Conservation (phyloP, 2,329 filamentous ascomycete genomes). For the Aspergillus intermedius region DNA sequence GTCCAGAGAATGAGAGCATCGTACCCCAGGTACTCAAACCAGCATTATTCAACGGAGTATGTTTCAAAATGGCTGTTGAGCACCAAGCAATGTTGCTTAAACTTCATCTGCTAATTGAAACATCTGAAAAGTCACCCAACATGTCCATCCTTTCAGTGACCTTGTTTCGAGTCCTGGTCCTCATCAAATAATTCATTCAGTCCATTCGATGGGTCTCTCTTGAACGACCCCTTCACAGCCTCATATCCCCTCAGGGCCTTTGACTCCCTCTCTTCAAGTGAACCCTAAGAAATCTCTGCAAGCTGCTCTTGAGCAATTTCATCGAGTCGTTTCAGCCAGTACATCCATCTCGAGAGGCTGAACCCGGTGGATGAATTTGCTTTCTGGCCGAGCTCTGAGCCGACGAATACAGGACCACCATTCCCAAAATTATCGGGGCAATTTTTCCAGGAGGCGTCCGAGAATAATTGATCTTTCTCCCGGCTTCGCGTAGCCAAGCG, state of each 20-base stretch:
- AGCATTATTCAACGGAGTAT: too few species aligned
- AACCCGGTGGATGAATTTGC: constrained; percentile 15
- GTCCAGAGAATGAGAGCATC: too few species aligned
- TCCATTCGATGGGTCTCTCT: too few species aligned
- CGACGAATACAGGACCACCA: constrained; percentile 12
- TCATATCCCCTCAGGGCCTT: constrained; percentile 1
- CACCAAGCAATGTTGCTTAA: too few species aligned
- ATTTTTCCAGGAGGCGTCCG: constrained; percentile 15
- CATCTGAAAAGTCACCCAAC: too few species aligned
- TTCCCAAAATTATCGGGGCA: constrained; percentile 11
- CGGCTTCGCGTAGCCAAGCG: constrained; percentile 12
- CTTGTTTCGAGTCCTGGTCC: too few species aligned
- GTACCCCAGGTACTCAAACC: too few species aligned
- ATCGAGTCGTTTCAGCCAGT: constrained; percentile 21
- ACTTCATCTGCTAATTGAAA: too few species aligned
- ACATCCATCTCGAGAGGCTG: constrained; percentile 19
- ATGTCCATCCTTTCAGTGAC: too few species aligned
- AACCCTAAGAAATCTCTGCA: constrained; percentile 10
- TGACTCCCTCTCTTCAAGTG: constrained; percentile 11
- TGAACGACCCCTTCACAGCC: not conserved
- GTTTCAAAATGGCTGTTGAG: too few species aligned
- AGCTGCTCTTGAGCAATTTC: constrained; percentile 13
- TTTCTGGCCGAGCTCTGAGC: constrained; percentile 15
- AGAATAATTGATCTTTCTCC: constrained; percentile 12
- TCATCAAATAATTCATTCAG: too few species aligned